Evolutionary conservation across 768 basidiomycete species (phyloP).

Genomic region (Termitomyces bulborhizus): DNA sequence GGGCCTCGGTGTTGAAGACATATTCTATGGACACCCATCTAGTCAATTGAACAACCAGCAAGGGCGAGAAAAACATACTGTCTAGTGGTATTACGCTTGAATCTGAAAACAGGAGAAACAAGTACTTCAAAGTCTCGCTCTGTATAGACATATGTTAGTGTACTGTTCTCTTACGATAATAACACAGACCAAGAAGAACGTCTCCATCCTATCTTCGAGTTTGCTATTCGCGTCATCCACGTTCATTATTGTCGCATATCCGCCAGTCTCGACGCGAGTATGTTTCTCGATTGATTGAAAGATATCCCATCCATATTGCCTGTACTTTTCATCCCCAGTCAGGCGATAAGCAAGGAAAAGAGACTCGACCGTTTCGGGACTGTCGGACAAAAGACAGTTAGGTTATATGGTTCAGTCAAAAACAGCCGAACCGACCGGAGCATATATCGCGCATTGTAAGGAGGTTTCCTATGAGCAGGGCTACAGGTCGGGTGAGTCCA

Average conservation of each 20-base stretch:
- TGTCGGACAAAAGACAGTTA: neutral
- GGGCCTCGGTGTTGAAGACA: slow-evolving; percentile 87
- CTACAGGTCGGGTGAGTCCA: slow-evolving; percentile 5
- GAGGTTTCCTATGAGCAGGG: slow-evolving; percentile 27
- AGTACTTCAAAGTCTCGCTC: slow-evolving; percentile 91
- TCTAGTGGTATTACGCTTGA: slow-evolving; percentile 63
- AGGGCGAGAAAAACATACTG: slow-evolving; percentile 36
- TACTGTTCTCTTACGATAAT: neutral
- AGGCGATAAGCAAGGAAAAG: slow-evolving; percentile 88
- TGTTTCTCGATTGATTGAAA: slow-evolving; percentile 87
- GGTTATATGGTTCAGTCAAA: neutral
- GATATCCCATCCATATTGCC: slow-evolving; percentile 83
- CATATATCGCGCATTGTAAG: slow-evolving; percentile 90
- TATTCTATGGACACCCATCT: slow-evolving; percentile 41
- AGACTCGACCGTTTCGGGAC: slow-evolving; percentile 9
- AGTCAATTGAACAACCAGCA: neutral
- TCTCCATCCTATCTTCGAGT: slow-evolving; percentile 91
- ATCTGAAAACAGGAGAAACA: slow-evolving; percentile 87
- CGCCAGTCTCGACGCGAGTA: slow-evolving; percentile 71
- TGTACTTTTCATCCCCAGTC: slow-evolving; percentile 78
- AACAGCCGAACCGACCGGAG: slow-evolving; percentile 46
- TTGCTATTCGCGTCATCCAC: slow-evolving; percentile 69
- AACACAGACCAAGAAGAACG: slow-evolving; percentile 73
- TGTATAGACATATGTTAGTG: slow-evolving; percentile 20
- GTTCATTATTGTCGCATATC: slow-evolving; percentile 81